These are phyloP conservation scores for Cladophialophora bantiana DNA, from an alignment of 2,329 filamentous ascomycete genomes.

Conservation along the genomic window DNA sequence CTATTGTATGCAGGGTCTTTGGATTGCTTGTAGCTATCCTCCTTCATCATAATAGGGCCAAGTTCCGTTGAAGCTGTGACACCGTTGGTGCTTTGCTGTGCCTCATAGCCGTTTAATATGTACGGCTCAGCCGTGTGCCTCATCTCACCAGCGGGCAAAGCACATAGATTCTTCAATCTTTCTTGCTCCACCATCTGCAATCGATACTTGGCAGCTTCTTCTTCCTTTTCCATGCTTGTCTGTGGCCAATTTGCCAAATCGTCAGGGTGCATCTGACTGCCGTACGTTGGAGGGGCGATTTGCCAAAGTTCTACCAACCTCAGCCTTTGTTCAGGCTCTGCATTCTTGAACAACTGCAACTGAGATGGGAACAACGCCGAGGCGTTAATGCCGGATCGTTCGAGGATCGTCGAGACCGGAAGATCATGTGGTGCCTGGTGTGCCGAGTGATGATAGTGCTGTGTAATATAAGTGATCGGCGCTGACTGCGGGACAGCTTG, in stretches of 20 bases:
- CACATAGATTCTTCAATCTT: conserved; percentile 57
- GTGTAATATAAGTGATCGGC: conserved; percentile 74
- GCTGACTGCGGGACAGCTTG: conserved; percentile 45
- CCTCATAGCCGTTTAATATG: conserved; percentile 81
- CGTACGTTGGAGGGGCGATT: conserved; percentile 73
- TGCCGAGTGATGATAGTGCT: conserved; percentile 83
- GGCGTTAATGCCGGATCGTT: conserved; percentile 70
- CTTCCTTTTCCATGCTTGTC: conserved; percentile 63
- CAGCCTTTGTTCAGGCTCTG: conserved; percentile 73
- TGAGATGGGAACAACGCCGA: conserved; percentile 74
- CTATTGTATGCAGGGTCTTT: conserved; percentile 53
- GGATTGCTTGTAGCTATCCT: conserved; percentile 45
- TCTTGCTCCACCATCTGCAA: conserved; percentile 57
- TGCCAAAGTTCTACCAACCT: conserved; percentile 85
- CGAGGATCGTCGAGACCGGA: conserved; percentile 58
- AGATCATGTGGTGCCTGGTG: conserved; percentile 64
- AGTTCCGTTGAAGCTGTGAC: conserved; percentile 47
- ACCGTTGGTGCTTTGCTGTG: conserved; percentile 69
- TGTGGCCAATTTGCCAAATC: conserved; percentile 65
- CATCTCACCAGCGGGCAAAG: conserved; percentile 26
- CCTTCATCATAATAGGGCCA: conserved; percentile 24
- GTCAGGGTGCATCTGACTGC: conserved; percentile 63
- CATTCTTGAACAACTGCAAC: conserved; percentile 77
- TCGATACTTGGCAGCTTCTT: conserved; percentile 63
- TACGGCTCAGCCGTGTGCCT: conserved; percentile 76